These are phyloP conservation scores for Graphium sp. DNA, from an alignment of 2,329 filamentous ascomycete genomes.

Conservation along the genomic window DNA sequence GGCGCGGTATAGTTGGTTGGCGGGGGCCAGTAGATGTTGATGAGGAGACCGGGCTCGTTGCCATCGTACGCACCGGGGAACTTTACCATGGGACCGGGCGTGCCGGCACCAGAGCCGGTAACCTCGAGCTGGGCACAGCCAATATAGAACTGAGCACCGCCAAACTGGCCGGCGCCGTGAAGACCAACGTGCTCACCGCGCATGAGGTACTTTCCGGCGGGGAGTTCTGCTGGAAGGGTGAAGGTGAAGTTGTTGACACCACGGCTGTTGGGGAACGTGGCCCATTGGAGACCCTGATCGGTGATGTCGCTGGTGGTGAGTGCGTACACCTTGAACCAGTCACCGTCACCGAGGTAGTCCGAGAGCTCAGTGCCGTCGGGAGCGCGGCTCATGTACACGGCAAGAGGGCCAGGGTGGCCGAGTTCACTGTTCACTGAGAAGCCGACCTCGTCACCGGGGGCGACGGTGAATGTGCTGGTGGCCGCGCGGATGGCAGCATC, in stretches of 20 bases:
- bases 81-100: constrained; percentile 12
- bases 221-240: constrained; percentile 11
- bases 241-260: constrained; percentile 18
- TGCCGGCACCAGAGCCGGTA: constrained; percentile 12
- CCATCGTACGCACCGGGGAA: constrained; percentile 17
- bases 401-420: constrained; percentile 18
- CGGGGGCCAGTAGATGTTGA: constrained; percentile 18
- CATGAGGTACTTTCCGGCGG: constrained; percentile 16
- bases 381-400: constrained; percentile 19
- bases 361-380: constrained; percentile 11
- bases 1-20: constrained; percentile 15
- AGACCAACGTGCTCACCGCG: constrained; percentile 19
- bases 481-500: neutral
- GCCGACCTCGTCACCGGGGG: constrained; percentile 21
- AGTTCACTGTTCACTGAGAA: constrained; percentile 19
- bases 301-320: constrained; percentile 13
- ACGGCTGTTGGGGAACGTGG: constrained; percentile 12
- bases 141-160: constrained; percentile 20
- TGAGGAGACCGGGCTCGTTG: constrained; percentile 14
- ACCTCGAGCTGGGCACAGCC: constrained; percentile 17
- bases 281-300: constrained; percentile 14
- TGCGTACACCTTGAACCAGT: constrained; percentile 20
- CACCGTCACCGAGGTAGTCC: constrained; percentile 15
- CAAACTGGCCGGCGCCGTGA: constrained; percentile 13
- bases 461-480: constrained; percentile 17